Conservation (phyloP, 441 rosid genomes). For the Dalechampia spathulata region DNA sequence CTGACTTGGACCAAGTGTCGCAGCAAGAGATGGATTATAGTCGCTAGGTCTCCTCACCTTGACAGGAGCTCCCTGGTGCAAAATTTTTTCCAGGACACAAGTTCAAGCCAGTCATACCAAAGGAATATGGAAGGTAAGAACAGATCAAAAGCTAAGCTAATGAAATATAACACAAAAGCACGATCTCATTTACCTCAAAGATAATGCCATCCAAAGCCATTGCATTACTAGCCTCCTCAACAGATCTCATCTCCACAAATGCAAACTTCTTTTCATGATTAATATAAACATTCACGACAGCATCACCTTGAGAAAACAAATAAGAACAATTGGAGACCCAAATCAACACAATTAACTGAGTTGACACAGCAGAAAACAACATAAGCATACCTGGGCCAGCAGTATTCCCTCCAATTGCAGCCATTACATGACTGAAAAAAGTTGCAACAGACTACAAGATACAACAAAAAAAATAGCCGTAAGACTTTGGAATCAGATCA, state of each 20-base stretch:
- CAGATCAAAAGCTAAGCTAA: not conserved
- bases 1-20: conserved; percentile 96
- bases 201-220: conserved; percentile 97
- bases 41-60: conserved; percentile 99
- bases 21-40: conserved; percentile 94
- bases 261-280: conserved; percentile 98
- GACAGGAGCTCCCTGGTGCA: conserved; percentile 92
- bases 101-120: conserved; percentile 3
- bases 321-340: too few relatives aligned
- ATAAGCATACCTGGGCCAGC: conserved; percentile 76
- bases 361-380: too few relatives aligned
- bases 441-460: conserved; percentile 77
- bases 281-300: conserved; percentile 94
- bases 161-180: too few relatives aligned
- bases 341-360: too few relatives aligned
- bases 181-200: conserved; percentile 98
- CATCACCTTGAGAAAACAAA: conserved; percentile 96
- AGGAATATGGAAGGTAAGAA: not conserved
- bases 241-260: conserved; percentile 99
- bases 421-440: conserved; percentile 91
- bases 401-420: conserved; percentile 94
- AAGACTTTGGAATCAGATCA: too few relatives aligned
- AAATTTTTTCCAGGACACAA: not conserved
- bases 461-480: too few relatives aligned
- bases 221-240: conserved; percentile 98